Percentiles rank a stretch among this genome's conserved stretches.
Conservation (phyloP, 148 eudicot genomes). For the Bassia scoparia region DNA sequence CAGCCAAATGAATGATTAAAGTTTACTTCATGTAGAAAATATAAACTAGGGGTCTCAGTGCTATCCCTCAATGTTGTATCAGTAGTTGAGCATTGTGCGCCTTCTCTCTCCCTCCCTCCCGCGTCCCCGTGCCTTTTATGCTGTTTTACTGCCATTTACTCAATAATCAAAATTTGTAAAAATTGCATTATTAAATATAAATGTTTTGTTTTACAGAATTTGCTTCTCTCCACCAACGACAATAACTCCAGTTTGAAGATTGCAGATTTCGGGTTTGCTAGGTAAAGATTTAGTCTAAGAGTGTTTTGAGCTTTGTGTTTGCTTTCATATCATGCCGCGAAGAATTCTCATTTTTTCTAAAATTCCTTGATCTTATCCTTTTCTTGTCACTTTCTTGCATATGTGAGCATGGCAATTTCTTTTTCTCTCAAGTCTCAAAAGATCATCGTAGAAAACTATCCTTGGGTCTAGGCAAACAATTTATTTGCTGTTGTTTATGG, state of each 20-base stretch:
- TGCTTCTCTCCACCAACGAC: conserved; percentile 60
- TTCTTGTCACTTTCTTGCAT: neutral
- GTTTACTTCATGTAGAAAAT: neutral
- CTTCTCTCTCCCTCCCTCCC: neutral
- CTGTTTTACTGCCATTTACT: neutral
- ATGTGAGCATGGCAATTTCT: neutral
- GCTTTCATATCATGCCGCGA: neutral
- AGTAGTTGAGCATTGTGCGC: neutral
- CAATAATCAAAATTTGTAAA: neutral
- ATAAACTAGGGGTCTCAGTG: neutral
- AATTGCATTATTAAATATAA: neutral
- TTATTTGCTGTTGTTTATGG: neutral
- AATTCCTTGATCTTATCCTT: neutral
- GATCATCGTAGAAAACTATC: neutral
- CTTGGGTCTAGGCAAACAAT: neutral
- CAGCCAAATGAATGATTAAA: neutral
- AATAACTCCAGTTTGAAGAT: conserved; percentile 73
- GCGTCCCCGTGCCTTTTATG: neutral
- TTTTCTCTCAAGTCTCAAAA: neutral
- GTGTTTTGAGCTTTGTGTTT: neutral
- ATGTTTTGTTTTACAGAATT: conserved; percentile 58
- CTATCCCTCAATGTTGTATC: neutral
- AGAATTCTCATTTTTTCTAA: no score
- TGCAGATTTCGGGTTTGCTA: conserved; percentile 97
- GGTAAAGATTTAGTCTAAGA: conserved; percentile 40